These are phyloP conservation scores for Lactarius hatsudake DNA, from an alignment of 768 basidiomycete genomes.

Conservation along the genomic window DNA sequence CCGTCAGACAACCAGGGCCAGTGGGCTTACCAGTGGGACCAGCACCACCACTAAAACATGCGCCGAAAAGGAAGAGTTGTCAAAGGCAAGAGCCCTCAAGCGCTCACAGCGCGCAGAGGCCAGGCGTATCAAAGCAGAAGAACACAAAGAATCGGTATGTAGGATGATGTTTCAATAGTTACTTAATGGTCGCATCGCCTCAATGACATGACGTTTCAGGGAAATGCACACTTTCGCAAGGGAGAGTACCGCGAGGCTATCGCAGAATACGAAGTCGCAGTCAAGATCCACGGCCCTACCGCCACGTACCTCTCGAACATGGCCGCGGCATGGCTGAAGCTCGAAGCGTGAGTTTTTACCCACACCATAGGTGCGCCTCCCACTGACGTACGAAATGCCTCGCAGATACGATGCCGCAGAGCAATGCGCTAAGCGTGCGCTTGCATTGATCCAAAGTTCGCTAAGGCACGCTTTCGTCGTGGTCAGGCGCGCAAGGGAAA, in stretches of 20 bases:
- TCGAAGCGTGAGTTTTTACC: constrained; percentile 32
- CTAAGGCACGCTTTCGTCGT: constrained; percentile 21
- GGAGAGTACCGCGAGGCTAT: constrained; percentile 40
- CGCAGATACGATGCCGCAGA: no score
- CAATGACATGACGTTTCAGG: constrained; percentile 33
- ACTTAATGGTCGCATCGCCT: neutral
- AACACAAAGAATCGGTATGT: constrained; percentile 4
- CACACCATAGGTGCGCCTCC: neutral
- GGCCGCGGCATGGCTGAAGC: constrained; percentile 42
- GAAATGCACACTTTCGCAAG: constrained; percentile 42
- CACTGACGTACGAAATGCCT: no score
- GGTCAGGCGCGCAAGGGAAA: constrained; percentile 36
- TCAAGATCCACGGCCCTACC: constrained; percentile 38
- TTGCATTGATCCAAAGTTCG: no score
- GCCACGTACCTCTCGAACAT: constrained; percentile 43
- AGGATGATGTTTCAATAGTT: neutral
- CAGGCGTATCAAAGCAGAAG: constrained; percentile 1
- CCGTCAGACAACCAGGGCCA: neutral
- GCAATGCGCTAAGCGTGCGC: no score
- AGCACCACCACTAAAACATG: neutral
- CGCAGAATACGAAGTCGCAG: constrained; percentile 42
- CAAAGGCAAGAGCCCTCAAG: neutral
- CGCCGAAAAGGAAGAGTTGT: neutral
- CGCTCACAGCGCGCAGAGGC: constrained; percentile 1
- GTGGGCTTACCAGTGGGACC: neutral